Base-by-base conservation (phyloP, 208 protist species). In the Borovskyia barvae region DNA sequence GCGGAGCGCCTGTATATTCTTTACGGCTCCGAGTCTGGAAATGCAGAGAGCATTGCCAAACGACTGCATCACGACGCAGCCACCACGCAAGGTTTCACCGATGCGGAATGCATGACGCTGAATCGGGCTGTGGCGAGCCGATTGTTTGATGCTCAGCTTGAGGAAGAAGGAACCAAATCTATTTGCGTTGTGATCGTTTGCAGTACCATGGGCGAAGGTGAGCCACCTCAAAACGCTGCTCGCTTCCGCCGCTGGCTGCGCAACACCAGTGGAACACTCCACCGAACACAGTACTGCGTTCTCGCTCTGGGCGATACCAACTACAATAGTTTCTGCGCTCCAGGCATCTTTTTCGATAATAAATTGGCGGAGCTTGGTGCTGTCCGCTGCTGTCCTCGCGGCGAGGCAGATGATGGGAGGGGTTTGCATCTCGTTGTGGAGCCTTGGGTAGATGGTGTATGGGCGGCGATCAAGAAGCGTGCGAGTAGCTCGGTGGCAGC, bases 321-420 rank as follows among this genome's bases (percentile, higher is more conserved):
- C 66, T 93, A 93, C 85, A 78, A 77, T 54, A 79, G 60, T 51
- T 93, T 91, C 67, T 87, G 81, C 46, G 62, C 66, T 2, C 78
- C 79, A 0, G 83, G 76, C n/a, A 76, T 63, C 15, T 74, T 64
- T 25, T 66, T 93, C 28, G 83, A 93, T 48, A 63, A 54, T 17
- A 77, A 80, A 36, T 60, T 93, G 22, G 36, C 28, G 5, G 82
- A 79, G 28, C 53, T 77, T 45, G 79, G 82, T n/a, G 77, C 32
- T 11, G 58, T 56, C 22, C 77, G 80, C 52, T 87, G 83, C 63
- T 76, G 65, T 45, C 53, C 58, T 5, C 75, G 78, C 26, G 86
- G 83, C 5, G 83, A 91, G 45, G 86, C 86, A 6, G 86, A 93
- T 54, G 86, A 93, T 28, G 80, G 63, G 24, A 57, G 87, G 4